Evolutionary conservation across 2,329 filamentous ascomycete species (phyloP).

Genomic region (Sporothrix humicola): DNA sequence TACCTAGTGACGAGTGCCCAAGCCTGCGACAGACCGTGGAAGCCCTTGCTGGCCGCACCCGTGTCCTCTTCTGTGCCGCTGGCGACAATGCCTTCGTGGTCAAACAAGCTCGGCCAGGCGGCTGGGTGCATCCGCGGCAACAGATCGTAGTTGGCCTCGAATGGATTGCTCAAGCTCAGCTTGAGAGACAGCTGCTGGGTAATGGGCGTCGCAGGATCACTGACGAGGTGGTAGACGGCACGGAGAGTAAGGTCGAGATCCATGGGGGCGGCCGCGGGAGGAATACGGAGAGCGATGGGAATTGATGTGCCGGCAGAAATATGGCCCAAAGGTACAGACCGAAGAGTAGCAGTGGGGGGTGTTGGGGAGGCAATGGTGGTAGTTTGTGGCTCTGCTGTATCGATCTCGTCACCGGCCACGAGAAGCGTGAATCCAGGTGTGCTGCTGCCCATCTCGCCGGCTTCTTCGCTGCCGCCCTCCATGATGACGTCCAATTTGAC

Average conservation of each 20-base stretch:
- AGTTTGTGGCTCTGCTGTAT: conserved; percentile 33
- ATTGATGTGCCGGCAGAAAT: conserved; percentile 54
- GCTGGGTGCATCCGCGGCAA: conserved; percentile 76
- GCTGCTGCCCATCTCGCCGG: conserved; percentile 6
- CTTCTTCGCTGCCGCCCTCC: conserved; percentile 54
- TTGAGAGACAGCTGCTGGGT: conserved; percentile 73
- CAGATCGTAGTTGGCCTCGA: conserved; percentile 91
- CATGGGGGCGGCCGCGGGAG: conserved; percentile 56
- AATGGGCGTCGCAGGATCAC: conserved; percentile 81
- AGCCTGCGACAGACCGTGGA: conserved; percentile 72
- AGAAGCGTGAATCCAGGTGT: conserved; percentile 54
- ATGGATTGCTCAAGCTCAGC: conserved; percentile 78
- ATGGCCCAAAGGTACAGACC: conserved; percentile 52
- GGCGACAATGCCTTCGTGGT: conserved; percentile 57
- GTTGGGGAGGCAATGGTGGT: background rate
- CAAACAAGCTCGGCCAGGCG: conserved; percentile 88
- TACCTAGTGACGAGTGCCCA: conserved; percentile 79
- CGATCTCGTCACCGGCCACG: conserved; percentile 38
- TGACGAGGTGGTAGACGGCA: conserved; percentile 76
- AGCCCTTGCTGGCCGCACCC: conserved; percentile 41
- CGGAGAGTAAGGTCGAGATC: conserved; percentile 73
- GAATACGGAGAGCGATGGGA: conserved; percentile 56
- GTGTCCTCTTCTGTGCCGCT: conserved; percentile 16
- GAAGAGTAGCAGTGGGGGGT: conserved; percentile 45
- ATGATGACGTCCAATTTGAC: conserved; percentile 73